Evolutionary conservation across 2,329 filamentous ascomycete species (phyloP).

Genomic region (Xylariaceae sp.): DNA sequence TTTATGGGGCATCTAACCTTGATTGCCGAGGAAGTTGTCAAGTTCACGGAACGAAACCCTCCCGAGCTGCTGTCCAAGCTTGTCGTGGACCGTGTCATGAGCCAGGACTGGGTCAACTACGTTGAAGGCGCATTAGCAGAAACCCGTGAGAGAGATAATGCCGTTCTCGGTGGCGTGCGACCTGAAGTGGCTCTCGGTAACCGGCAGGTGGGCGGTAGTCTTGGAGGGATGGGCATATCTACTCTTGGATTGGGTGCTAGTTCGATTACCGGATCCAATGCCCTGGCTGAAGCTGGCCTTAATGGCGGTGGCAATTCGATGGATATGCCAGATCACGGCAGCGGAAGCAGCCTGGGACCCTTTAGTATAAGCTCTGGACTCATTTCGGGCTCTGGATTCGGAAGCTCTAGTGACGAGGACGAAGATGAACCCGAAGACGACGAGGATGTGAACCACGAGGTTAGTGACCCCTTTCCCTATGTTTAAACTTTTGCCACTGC

Average conservation of each 20-base stretch:
- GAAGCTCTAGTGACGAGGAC: conserved; percentile 91
- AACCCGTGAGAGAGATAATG: conserved; percentile 92
- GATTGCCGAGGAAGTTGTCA: conserved; percentile 96
- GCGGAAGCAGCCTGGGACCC: conserved; percentile 60
- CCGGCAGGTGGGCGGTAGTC: conserved; percentile 51
- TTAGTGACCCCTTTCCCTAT: conserved; percentile 39
- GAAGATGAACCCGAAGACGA: conserved; percentile 89
- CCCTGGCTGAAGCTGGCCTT: conserved; percentile 74
- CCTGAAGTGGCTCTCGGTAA: conserved; percentile 84
- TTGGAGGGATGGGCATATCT: conserved; percentile 46
- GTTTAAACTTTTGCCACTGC: neutral
- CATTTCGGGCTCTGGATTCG: conserved; percentile 76
- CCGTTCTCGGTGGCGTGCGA: conserved; percentile 91
- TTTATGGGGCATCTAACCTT: conserved; percentile 97
- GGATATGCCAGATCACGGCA: conserved; percentile 58
- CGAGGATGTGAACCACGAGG: conserved; percentile 65
- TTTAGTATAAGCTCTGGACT: conserved; percentile 70
- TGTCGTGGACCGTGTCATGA: conserved; percentile 83
- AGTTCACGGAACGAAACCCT: conserved; percentile 91
- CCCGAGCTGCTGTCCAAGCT: conserved; percentile 78
- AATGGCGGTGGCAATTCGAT: conserved; percentile 52
- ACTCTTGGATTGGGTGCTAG: conserved; percentile 38
- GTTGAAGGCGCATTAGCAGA: conserved; percentile 90
- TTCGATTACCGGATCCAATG: conserved; percentile 51
- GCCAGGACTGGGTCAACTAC: conserved; percentile 87